A percentile compares a stretch with the other conserved stretches of the same genome.
phyloP scores from a whole-genome alignment of 2,329 filamentous ascomycete species.

The Endothia cerciana region DNA sequence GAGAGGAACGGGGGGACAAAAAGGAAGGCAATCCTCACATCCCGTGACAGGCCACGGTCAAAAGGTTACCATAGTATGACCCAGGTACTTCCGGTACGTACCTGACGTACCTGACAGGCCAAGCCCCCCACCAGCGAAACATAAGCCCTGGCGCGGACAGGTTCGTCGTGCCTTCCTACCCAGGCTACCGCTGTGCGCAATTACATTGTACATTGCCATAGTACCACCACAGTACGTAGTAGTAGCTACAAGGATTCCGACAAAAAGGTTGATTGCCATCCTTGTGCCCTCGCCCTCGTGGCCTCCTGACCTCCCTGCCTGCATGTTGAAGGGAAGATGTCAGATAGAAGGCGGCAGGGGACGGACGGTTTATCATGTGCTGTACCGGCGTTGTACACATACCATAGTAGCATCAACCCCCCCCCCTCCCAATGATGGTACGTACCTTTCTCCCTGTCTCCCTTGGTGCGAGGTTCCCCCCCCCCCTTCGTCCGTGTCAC shows the following conservation, averaged over 20 bases:
- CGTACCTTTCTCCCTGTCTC: no score
- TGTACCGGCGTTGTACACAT: not conserved
- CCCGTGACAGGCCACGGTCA: no score
- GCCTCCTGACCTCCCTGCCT: not conserved
- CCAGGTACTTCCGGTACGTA: not conserved
- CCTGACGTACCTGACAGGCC: not conserved
- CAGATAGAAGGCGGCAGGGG: not conserved
- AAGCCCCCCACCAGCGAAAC: constrained; percentile 2
- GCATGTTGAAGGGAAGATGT: not conserved
- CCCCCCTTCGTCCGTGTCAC: not conserved
- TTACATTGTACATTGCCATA: not conserved
- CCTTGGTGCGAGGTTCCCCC: constrained; percentile 2
- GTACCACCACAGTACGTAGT: no score
- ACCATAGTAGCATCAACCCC: no score
- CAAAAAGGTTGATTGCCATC: not conserved
- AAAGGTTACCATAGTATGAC: not conserved
- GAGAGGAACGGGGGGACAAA: not conserved
- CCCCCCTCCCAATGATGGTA: no score
- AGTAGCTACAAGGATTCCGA: not conserved
- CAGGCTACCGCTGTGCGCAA: not conserved
- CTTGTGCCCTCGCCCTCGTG: not conserved
- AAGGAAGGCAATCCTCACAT: no score
- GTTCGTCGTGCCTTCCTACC: constrained; percentile 8
- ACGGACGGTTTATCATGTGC: not conserved
- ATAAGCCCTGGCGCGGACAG: not conserved